Percentiles rank a stretch among this genome's conserved stretches.
Evolutionary conservation across 1,139 yeast genomes (phyloP).

Genomic region (Hyphopichia fennica): DNA sequence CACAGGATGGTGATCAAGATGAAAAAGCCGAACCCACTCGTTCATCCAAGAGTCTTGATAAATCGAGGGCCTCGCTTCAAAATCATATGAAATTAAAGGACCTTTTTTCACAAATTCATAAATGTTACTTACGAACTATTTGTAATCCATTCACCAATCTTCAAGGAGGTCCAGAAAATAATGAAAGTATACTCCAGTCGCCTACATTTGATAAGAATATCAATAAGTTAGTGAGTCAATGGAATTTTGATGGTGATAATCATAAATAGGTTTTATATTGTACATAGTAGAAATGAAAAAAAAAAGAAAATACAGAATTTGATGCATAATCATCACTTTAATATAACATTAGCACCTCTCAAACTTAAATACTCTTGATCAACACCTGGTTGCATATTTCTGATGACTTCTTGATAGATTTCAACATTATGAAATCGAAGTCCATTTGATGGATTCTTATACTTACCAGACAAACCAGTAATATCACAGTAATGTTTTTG

Average conservation of each 20-base stretch:
- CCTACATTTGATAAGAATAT: conserved; percentile 40
- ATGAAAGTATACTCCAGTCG: conserved; percentile 29
- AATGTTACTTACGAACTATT: conserved; percentile 47
- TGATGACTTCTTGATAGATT: conserved; percentile 74
- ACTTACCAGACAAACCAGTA: conserved; percentile 81
- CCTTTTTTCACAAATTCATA: conserved; percentile 46
- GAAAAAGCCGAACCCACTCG: background rate
- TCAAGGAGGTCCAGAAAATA: conserved; percentile 21
- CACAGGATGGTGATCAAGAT: background rate
- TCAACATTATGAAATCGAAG: conserved; percentile 82
- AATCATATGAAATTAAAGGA: conserved; percentile 13
- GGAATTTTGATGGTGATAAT: conserved; percentile 22
- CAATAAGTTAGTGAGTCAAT: conserved; percentile 30
- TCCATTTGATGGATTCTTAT: conserved; percentile 75
- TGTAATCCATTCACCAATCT: conserved; percentile 57
- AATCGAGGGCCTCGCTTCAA: background rate
- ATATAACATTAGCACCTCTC: conserved; percentile 84
- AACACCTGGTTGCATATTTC: conserved; percentile 82
- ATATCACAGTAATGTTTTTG: conserved; percentile 87
- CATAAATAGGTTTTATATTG: background rate
- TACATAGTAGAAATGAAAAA: background rate
- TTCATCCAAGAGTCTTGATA: background rate
- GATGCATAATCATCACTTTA: conserved; percentile 40
- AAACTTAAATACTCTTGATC: conserved; percentile 91
- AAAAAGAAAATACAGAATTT: background rate